A percentile compares a stretch with the other conserved stretches of the same genome.
Conservation (phyloP, 345 rosid genomes). For the Eucalyptus fibrosa region DNA sequence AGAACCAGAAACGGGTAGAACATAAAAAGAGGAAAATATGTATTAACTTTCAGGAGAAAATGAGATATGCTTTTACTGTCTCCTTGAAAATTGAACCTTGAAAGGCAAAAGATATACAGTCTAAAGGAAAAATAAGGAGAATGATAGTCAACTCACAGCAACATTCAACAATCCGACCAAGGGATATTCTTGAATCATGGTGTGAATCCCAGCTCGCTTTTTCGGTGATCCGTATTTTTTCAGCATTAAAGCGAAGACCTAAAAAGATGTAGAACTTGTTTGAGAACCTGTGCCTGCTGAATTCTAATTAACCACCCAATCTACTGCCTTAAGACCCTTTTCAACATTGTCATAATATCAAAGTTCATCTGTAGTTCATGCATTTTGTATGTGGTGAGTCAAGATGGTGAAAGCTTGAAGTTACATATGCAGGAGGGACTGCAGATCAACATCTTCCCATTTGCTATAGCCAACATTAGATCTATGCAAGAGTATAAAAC, state of each 20-base stretch:
- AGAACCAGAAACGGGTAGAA: neutral
- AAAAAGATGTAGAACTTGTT: neutral
- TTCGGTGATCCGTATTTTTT: too few relatives aligned
- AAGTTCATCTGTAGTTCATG: neutral
- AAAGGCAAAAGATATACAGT: neutral
- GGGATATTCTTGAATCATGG: conserved; percentile 28
- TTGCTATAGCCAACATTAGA: neutral
- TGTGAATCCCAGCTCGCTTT: conserved; percentile 6
- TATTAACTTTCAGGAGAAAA: neutral
- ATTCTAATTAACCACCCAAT: neutral
- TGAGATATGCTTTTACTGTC: neutral
- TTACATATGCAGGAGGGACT: neutral
- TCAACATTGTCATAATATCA: neutral
- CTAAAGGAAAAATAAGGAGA: neutral
- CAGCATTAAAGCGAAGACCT: neutral
- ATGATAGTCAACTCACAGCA: conserved; percentile 54
- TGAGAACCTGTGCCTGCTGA: neutral
- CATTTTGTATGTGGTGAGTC: neutral
- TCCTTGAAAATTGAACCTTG: neutral
- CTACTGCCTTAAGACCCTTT: neutral
- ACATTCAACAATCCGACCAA: conserved; percentile 57
- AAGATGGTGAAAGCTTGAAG: neutral
- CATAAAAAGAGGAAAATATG: neutral
- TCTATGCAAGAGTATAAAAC: neutral
- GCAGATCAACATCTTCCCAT: neutral